Conservation (phyloP, 768 basidiomycete genomes). For the Mycena kentingensis region DNA sequence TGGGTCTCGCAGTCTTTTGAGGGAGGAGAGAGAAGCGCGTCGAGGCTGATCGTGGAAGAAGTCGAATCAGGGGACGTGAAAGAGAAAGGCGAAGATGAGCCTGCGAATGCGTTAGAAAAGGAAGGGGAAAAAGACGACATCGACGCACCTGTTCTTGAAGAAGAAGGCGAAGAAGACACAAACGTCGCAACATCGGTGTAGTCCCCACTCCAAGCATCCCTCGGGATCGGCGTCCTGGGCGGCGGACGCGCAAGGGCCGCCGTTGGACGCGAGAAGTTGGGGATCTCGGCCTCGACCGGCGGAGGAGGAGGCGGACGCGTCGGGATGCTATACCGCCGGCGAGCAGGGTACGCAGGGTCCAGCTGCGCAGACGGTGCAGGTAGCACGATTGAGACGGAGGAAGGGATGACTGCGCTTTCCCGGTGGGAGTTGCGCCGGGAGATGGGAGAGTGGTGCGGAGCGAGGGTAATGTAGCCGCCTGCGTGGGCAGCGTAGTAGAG, state of each 20-base stretch:
- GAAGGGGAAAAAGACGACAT: background rate
- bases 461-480: conserved; percentile 8
- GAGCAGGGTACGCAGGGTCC: background rate
- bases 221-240: conserved; percentile 14
- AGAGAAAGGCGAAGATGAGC: background rate
- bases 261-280: background rate
- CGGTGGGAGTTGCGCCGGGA: background rate
- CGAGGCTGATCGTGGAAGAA: conserved; percentile 2
- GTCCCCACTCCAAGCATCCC: conserved; percentile 14
- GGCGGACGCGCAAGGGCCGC: conserved; percentile 1
- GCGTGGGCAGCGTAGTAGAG: conserved; percentile 13
- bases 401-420: conserved; percentile 7
- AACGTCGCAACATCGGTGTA: background rate
- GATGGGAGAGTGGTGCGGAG: background rate
- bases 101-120: background rate
- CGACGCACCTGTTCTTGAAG: conserved; percentile 1
- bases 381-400: background rate
- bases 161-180: background rate
- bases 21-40: conserved; percentile 7
- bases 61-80: conserved; percentile 14
- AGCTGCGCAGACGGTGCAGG: background rate
- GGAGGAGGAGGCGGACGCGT: conserved; percentile 14
- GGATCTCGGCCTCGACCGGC: background rate
- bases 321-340: conserved; percentile 9
- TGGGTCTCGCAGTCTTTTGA: background rate